phyloP scores from a whole-genome alignment of 164 flowering plant species.

The Tetracentron sinense region DNA sequence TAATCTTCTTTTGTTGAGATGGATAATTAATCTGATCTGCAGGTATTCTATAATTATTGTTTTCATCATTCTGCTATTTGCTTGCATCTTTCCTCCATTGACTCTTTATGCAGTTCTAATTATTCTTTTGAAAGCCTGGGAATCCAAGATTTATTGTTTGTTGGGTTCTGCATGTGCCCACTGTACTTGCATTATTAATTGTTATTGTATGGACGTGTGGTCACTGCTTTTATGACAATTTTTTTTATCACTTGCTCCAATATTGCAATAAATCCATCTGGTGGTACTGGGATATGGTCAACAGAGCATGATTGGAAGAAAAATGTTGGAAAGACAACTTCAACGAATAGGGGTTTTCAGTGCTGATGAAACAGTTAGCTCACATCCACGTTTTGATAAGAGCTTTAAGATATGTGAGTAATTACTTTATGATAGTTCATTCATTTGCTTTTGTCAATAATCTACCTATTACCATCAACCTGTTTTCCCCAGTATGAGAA shows the following conservation, averaged over 20 bases:
- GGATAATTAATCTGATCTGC: neutral
- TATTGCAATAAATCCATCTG: neutral
- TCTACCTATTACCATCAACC: too few species aligned
- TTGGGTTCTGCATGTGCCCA: conserved; percentile 1
- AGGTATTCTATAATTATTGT: neutral
- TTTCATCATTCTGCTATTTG: neutral
- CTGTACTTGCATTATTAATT: too few species aligned
- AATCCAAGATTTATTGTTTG: too few species aligned
- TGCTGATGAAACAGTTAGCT: conserved; percentile 66
- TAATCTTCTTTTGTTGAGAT: too few species aligned
- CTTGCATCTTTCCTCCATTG: neutral
- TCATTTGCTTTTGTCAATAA: neutral
- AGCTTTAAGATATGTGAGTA: conserved; percentile 72
- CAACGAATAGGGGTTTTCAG: conserved; percentile 71
- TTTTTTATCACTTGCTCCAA: neutral
- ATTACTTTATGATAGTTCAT: neutral
- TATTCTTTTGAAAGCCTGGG: too few species aligned
- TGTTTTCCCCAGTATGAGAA: neutral
- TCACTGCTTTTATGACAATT: neutral
- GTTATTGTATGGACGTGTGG: too few species aligned
- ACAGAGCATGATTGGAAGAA: conserved; percentile 96
- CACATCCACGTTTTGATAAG: conserved; percentile 76
- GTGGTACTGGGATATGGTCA: conserved; percentile 12
- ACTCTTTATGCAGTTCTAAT: too few species aligned
- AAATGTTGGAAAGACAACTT: conserved; percentile 76